Evolutionary conservation across 2,329 filamentous ascomycete genomes (phyloP).

Genomic region (Oidium heveae): DNA sequence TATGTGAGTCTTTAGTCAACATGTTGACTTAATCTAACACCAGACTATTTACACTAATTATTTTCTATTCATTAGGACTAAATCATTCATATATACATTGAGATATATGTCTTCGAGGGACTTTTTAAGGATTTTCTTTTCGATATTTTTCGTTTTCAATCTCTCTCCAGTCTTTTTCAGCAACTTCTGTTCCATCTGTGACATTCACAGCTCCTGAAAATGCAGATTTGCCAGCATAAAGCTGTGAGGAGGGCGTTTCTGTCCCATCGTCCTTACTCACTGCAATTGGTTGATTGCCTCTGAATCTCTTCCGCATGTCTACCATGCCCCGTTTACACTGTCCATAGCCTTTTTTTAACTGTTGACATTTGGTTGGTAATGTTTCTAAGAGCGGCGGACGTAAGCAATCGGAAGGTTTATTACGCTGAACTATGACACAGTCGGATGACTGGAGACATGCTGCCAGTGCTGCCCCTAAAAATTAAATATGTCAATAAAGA

Average conservation of each 20-base stretch:
- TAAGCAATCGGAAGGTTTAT: slow-evolving; percentile 70
- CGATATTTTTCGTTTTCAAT: slow-evolving; percentile 36
- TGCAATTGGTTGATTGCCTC: slow-evolving; percentile 70
- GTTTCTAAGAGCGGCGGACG: slow-evolving; percentile 56
- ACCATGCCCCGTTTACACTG: slow-evolving; percentile 92
- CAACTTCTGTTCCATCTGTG: slow-evolving; percentile 41
- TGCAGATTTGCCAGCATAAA: slow-evolving; percentile 56
- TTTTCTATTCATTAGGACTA: too few species aligned
- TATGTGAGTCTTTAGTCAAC: too few species aligned
- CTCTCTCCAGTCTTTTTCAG: slow-evolving; percentile 35
- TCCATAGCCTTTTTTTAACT: slow-evolving; percentile 76
- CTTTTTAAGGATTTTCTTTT: slow-evolving; percentile 6
- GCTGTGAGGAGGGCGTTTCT: slow-evolving; percentile 28
- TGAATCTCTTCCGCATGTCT: slow-evolving; percentile 96
- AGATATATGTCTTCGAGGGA: too few species aligned
- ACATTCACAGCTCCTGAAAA: slow-evolving; percentile 37
- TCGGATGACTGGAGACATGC: slow-evolving; percentile 90
- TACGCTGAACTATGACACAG: slow-evolving; percentile 80
- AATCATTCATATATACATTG: too few species aligned
- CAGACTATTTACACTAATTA: too few species aligned
- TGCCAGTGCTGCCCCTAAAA: slow-evolving; percentile 64
- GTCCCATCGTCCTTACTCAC: slow-evolving; percentile 31
- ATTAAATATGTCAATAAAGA: background rate
- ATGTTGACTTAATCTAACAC: too few species aligned
- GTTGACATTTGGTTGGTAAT: slow-evolving; percentile 70